These are phyloP conservation scores for Polygonum aviculare DNA, from an alignment of 148 eudicot species.

Conservation along the genomic window DNA sequence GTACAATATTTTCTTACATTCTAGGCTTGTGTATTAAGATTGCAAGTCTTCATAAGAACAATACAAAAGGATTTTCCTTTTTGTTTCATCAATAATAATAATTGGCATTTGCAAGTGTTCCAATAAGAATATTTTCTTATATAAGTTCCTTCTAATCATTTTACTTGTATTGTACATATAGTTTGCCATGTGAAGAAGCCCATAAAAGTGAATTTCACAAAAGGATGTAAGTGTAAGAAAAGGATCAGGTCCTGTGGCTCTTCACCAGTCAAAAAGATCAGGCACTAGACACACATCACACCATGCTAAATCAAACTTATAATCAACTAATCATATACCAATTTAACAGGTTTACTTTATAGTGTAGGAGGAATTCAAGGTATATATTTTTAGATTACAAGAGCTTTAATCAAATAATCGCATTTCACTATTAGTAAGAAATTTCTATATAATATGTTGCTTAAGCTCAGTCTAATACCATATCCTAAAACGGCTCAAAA, in stretches of 20 bases:
- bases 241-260: slow-evolving; percentile 3
- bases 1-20: neutral
- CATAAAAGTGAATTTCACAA: neutral
- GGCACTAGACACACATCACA: neutral
- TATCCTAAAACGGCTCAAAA: neutral
- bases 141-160: neutral
- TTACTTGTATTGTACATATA: neutral
- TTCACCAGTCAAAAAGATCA: neutral
- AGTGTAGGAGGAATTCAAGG: neutral
- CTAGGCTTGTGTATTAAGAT: neutral
- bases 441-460: neutral
- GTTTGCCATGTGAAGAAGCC: neutral
- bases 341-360: neutral
- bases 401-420: neutral
- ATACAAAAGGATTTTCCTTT: neutral
- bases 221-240: neutral
- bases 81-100: neutral
- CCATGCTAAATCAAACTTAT: slow-evolving; percentile 2
- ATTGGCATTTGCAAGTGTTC: neutral
- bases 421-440: neutral
- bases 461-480: neutral
- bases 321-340: neutral
- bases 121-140: too few species aligned
- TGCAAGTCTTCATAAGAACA: neutral
- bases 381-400: neutral